These are phyloP conservation scores for Tricholoma flavovirens DNA, from an alignment of 768 basidiomycete species.

Conservation along the genomic window DNA sequence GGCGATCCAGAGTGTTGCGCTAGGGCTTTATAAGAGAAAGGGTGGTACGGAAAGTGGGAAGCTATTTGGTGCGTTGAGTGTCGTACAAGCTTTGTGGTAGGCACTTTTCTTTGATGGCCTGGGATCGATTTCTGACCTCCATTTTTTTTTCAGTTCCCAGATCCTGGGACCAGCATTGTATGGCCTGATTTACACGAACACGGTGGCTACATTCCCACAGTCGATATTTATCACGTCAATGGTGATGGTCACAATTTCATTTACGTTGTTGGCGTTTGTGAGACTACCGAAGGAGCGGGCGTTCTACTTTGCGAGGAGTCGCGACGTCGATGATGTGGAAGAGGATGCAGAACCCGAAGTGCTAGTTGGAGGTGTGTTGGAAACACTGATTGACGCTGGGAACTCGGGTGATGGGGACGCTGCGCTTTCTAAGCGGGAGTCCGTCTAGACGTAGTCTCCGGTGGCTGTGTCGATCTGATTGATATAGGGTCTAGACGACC, in stretches of 20 bases:
- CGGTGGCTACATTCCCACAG: conserved; percentile 63
- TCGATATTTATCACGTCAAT: conserved; percentile 62
- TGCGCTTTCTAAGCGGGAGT: not conserved
- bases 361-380: not conserved
- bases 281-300: conserved; percentile 16
- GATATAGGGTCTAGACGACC: too few relatives aligned
- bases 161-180: conserved; percentile 71
- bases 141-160: conserved; percentile 40
- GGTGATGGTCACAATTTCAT: conserved; percentile 32
- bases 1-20: conserved; percentile 63
- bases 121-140: too few relatives aligned
- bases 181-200: conserved; percentile 66
- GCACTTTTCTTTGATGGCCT: too few relatives aligned
- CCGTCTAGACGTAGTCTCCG: too few relatives aligned
- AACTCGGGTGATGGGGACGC: not conserved
- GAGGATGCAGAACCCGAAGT: not conserved
- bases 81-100: conserved; percentile 64
- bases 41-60: conserved; percentile 61
- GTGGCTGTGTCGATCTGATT: too few relatives aligned
- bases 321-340: not conserved
- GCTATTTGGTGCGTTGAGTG: conserved; percentile 77
- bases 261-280: conserved; percentile 43
- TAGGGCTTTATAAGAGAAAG: conserved; percentile 54
- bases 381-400: not conserved
- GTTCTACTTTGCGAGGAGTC: too few relatives aligned